Conservation (phyloP, 768 basidiomycete genomes). For the Auriscalpium vulgare region DNA sequence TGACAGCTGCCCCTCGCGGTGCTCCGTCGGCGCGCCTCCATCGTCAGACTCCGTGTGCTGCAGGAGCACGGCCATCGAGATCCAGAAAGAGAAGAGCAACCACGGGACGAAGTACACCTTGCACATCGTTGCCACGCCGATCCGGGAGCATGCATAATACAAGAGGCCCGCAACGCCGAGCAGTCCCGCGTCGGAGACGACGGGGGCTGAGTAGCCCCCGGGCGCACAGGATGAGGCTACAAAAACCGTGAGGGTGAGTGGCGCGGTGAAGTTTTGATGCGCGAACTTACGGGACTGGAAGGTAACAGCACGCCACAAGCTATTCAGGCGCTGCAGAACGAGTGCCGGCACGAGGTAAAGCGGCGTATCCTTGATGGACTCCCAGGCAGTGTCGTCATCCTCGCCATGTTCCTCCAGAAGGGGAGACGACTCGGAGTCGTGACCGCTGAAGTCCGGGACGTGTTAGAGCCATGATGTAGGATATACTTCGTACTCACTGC, state of each 20-base stretch:
- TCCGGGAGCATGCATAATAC: not conserved
- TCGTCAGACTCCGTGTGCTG: not conserved
- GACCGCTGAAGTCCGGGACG: too few relatives aligned
- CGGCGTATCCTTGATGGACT: not conserved
- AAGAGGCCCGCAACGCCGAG: not conserved
- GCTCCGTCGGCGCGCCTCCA: not conserved
- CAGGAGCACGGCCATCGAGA: not conserved
- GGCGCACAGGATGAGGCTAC: not conserved
- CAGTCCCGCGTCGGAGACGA: not conserved
- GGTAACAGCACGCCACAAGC: not conserved
- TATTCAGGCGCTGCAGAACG: not conserved
- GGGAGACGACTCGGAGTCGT: too few relatives aligned
- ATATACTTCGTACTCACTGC: too few relatives aligned
- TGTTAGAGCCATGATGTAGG: too few relatives aligned
- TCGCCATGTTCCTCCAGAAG: too few relatives aligned
- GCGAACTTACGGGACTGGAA: not conserved
- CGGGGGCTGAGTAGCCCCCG: not conserved
- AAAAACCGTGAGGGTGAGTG: not conserved
- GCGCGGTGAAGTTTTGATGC: not conserved
- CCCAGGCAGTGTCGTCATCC: not conserved
- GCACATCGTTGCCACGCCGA: not conserved
- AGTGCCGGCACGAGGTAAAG: not conserved
- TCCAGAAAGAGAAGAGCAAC: not conserved
- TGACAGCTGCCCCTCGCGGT: constrained; percentile 17
- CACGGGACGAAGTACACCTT: not conserved